Evolutionary conservation across 495 filamentous ascomycete genomes (phyloP).

Genomic region (Tuber melanosporum): DNA sequence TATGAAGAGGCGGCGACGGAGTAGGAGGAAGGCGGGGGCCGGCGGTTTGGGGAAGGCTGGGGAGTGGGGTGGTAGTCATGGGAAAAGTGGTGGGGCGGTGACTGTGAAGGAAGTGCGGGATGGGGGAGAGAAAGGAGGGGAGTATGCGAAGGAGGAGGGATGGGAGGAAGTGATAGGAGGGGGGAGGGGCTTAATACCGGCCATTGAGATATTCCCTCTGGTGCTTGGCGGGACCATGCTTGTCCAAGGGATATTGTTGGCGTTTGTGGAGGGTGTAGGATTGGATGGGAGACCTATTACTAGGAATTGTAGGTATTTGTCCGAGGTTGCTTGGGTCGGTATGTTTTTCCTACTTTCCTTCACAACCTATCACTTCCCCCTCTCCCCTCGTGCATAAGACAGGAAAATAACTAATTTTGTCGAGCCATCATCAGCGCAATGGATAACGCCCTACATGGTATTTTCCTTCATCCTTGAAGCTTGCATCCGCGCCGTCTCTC

Average conservation of each 20-base stretch:
- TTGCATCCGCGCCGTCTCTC: constrained; percentile 28
- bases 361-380: background rate
- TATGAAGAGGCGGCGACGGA: constrained; percentile 7
- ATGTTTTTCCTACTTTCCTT: constrained; percentile 10
- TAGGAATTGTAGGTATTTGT: constrained; percentile 25
- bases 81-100: background rate
- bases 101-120: background rate
- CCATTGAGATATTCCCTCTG: constrained; percentile 29
- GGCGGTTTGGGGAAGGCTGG: constrained; percentile 1
- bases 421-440: constrained; percentile 20
- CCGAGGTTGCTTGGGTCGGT: constrained; percentile 35
- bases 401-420: constrained; percentile 5
- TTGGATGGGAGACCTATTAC: constrained; percentile 9
- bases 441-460: constrained; percentile 34
- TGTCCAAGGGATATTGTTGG: constrained; percentile 30
- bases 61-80: background rate
- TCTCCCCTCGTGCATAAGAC: background rate
- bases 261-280: constrained; percentile 22
- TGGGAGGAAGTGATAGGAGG: background rate
- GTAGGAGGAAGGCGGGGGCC: background rate
- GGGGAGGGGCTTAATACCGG: constrained; percentile 22
- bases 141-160: background rate
- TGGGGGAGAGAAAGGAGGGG: constrained; percentile 8
- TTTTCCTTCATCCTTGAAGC: constrained; percentile 35
- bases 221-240: constrained; percentile 26